Percentiles rank a stretch among this genome's conserved stretches.
Evolutionary conservation across 1,139 yeast species (phyloP).

Genomic region (Yamadazyma trypodendri): DNA sequence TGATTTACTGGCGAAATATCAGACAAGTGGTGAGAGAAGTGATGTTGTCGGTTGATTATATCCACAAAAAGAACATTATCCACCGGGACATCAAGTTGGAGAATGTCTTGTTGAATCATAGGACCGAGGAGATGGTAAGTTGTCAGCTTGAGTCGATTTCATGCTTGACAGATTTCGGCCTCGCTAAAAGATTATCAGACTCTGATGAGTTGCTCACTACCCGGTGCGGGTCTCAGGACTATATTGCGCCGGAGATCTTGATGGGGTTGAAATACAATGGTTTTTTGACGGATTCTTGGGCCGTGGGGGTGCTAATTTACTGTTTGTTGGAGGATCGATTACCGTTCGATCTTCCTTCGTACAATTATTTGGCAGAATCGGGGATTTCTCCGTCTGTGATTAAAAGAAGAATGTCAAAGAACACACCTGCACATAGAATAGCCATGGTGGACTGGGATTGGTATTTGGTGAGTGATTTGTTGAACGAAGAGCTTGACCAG

Average conservation of each 20-base stretch:
- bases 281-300: conserved; percentile 88
- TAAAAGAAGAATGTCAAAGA: conserved; percentile 50
- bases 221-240: conserved; percentile 94
- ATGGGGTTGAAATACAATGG: conserved; percentile 93
- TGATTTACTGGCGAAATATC: conserved; percentile 46
- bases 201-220: conserved; percentile 68
- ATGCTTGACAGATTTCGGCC: conserved; percentile 84
- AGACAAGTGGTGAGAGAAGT: conserved; percentile 69
- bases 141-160: conserved; percentile 31
- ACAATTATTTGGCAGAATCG: conserved; percentile 28
- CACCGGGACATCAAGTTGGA: conserved; percentile 91
- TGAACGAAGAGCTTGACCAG: conserved; percentile 13
- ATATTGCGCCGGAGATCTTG: conserved; percentile 88
- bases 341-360: conserved; percentile 75
- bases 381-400: conserved; percentile 47
- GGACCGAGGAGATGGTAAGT: conserved; percentile 13
- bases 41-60: conserved; percentile 64
- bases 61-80: conserved; percentile 66
- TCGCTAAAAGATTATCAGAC: conserved; percentile 65
- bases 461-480: conserved; percentile 38
- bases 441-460: conserved; percentile 94
- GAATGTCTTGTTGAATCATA: conserved; percentile 58
- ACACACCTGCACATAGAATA: conserved; percentile 80
- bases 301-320: conserved; percentile 86
- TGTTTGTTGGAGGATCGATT: conserved; percentile 78